Conservation (phyloP, 352 stramenopile genomes). For the Pseudoperonospora humuli region DNA sequence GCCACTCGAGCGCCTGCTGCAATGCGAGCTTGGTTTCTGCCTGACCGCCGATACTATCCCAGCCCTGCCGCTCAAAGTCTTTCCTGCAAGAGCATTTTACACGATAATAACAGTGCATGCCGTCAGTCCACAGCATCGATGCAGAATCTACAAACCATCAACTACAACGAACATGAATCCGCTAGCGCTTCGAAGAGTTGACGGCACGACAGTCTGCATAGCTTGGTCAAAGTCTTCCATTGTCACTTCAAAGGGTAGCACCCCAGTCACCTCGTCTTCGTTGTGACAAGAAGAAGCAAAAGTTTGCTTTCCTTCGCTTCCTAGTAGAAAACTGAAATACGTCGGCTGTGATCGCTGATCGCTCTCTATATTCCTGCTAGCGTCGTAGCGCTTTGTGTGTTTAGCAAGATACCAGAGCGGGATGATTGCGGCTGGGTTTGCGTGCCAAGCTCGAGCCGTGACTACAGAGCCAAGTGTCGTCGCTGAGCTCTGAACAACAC, state of each 20-base stretch:
- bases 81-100: conserved; percentile 26
- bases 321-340: conserved; percentile 46
- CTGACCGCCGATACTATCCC: conserved; percentile 74
- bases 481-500: conserved; percentile 7
- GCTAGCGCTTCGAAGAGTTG: conserved; percentile 45
- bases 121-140: conserved; percentile 1
- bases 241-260: conserved; percentile 40
- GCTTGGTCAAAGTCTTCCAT: conserved; percentile 71
- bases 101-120: not conserved
- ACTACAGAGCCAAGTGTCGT: conserved; percentile 38
- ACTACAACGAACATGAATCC: conserved; percentile 41
- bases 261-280: conserved; percentile 1
- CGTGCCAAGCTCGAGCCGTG: conserved; percentile 43
- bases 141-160: not conserved
- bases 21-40: conserved; percentile 59
- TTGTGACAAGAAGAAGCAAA: not conserved
- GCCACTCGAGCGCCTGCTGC: conserved; percentile 87
- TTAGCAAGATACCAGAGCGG: conserved; percentile 63
- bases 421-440: conserved; percentile 57
- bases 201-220: conserved; percentile 59
- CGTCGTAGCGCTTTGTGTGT: conserved; percentile 6
- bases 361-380: not conserved
- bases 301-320: conserved; percentile 1
- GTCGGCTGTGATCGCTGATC: conserved; percentile 3
- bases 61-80: conserved; percentile 48